Base-by-base conservation (phyloP, 768 basidiomycete genomes). In the Boletus sensibilis region DNA sequence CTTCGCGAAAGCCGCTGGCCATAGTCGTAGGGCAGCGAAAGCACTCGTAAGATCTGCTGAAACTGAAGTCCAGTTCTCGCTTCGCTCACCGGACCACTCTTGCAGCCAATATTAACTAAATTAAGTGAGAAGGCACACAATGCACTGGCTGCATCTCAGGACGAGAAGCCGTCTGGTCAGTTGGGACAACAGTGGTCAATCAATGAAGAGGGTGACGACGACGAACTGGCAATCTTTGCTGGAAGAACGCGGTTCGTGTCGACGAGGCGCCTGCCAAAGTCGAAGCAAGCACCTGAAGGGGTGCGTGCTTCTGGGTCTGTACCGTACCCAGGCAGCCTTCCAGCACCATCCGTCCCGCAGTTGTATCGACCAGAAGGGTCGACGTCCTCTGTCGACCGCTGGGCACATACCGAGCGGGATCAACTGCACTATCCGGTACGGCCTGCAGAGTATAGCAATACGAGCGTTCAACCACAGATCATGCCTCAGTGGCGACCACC, bases 151-250 rank as follows among this genome's bases (percentile, higher is more conserved):
- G 59, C 73, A 1, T 79, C 77, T 11, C 68, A 68, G 37, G 74
- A 62, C 23, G 79, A 79, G 39, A 65, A 74, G 8, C 50, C 67
- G 0, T 61, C 69, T 10, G 44, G 64, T 1, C 58, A 50, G 58
- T 59, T 54, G 66, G 75, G 81, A 6, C 64, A 78, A 20, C 69
- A 77, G 4, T 85, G 83, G 85, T 75, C 70, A 37, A 70, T 85
- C 60, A 79, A 82, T 51, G 73, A 78, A 54, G 82, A 83, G 47
- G 77, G 77, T 12, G 75, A 72, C 1, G 85, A 67, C 20, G 88
- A 90, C 55, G 88, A 87, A 58, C 74, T 90, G 5, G 75, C 82
- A 0, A 86, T 90, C 42, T 85, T 89, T 62, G 82, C 86, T 0
- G 88, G 88, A 5, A 81, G 82, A 55, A 86, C 82, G 0, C 77